phyloP scores from a whole-genome alignment of 768 basidiomycete genomes.

The Peribolospora kevripleyi region DNA sequence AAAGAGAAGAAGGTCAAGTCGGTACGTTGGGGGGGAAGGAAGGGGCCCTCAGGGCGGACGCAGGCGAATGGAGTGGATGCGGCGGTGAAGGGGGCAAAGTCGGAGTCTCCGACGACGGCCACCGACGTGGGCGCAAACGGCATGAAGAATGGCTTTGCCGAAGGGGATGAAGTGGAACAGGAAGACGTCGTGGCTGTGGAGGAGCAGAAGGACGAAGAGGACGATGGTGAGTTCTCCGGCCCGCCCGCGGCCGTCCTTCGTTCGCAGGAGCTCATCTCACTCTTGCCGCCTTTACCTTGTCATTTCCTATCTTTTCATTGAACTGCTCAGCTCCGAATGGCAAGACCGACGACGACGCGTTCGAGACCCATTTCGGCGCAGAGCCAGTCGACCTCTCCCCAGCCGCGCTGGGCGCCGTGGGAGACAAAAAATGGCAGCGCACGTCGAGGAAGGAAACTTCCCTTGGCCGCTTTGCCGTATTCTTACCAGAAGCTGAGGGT shows the following conservation, averaged over 20 bases:
- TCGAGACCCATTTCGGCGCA: background rate
- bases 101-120: too few species aligned
- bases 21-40: too few species aligned
- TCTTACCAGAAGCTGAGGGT: too few species aligned
- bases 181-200: background rate
- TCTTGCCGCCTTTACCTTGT: background rate
- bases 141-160: too few species aligned
- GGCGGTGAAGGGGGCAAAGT: too few species aligned
- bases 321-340: background rate
- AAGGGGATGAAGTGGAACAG: background rate
- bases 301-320: background rate
- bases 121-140: too few species aligned
- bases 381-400: background rate
- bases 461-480: background rate
- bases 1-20: too few species aligned
- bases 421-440: background rate
- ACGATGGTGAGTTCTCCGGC: too few species aligned
- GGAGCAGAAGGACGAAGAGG: background rate
- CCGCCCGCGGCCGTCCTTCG: too few species aligned
- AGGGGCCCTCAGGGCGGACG: too few species aligned
- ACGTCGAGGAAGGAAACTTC: background rate
- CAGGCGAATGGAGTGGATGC: too few species aligned
- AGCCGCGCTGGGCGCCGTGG: too few species aligned
- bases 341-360: background rate
- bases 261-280: background rate